Conservation (phyloP, 2,329 filamentous ascomycete genomes). For the Aspergillus fijiensis region DNA sequence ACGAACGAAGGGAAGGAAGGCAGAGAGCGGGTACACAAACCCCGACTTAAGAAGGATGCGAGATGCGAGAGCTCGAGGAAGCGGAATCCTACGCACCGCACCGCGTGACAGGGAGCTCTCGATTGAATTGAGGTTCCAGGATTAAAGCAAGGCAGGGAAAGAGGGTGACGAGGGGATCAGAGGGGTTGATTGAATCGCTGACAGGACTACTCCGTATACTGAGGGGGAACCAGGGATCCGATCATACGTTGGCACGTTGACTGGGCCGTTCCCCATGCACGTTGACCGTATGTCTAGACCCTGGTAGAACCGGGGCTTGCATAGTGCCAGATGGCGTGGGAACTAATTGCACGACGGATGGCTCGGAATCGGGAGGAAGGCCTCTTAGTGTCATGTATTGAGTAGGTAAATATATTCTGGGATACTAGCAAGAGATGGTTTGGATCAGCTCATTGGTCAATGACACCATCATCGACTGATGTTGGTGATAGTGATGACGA, state of each 20-base stretch:
- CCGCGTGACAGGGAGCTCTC: conserved; percentile 12
- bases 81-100: background rate
- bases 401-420: too few relatives aligned
- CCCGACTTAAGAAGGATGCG: background rate
- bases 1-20: conserved; percentile 12
- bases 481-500: too few relatives aligned
- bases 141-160: conserved; percentile 15
- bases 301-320: conserved; percentile 2
- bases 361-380: background rate
- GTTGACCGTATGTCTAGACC: conserved; percentile 7
- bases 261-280: conserved; percentile 5
- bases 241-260: conserved; percentile 9
- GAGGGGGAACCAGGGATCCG: conserved; percentile 4
- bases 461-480: too few relatives aligned
- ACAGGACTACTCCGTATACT: background rate
- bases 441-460: too few relatives aligned
- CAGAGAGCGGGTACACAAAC: background rate
- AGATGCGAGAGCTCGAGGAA: background rate
- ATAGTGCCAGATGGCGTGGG: background rate
- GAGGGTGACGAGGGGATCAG: conserved; percentile 6
- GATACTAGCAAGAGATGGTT: too few relatives aligned
- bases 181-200: conserved; percentile 3
- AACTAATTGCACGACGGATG: too few relatives aligned
- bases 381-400: too few relatives aligned
- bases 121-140: conserved; percentile 7